Evolutionary conservation across 352 stramenopile genomes (phyloP).

Genomic region (Pythium catenulatum): DNA sequence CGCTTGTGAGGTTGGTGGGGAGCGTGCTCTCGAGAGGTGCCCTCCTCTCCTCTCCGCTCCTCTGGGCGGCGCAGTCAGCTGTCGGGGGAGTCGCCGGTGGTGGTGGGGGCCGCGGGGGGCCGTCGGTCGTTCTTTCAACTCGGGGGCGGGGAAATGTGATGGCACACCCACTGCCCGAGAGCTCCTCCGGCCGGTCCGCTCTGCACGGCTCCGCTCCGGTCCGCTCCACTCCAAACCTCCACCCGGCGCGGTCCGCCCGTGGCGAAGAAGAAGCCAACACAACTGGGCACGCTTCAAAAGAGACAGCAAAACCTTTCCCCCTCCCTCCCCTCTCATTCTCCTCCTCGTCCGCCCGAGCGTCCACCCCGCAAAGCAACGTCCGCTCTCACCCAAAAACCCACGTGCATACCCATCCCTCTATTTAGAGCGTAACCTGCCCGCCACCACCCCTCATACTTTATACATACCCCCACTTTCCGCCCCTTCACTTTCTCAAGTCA

Average conservation of each 20-base stretch:
- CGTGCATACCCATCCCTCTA: constrained; percentile 1
- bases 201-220: constrained; percentile 11
- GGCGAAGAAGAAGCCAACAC: background rate
- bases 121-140: constrained; percentile 50
- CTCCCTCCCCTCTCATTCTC: background rate
- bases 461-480: background rate
- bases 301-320: background rate
- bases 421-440: background rate
- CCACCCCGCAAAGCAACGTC: too few species aligned
- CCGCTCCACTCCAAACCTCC: background rate
- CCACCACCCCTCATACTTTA: background rate
- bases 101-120: constrained; percentile 3
- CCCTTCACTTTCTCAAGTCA: background rate
- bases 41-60: constrained; percentile 24
- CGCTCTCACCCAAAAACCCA: constrained; percentile 53
- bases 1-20: too few species aligned
- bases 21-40: too few species aligned
- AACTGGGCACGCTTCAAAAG: background rate
- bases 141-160: constrained; percentile 55
- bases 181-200: constrained; percentile 29
- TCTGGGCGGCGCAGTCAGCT: background rate
- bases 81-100: background rate
- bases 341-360: too few species aligned
- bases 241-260: constrained; percentile 11
- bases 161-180: constrained; percentile 34